A percentile compares a stretch with the other conserved stretches of the same genome.
Conservation (phyloP, 1,139 yeast species). For the Pichia terricola region DNA sequence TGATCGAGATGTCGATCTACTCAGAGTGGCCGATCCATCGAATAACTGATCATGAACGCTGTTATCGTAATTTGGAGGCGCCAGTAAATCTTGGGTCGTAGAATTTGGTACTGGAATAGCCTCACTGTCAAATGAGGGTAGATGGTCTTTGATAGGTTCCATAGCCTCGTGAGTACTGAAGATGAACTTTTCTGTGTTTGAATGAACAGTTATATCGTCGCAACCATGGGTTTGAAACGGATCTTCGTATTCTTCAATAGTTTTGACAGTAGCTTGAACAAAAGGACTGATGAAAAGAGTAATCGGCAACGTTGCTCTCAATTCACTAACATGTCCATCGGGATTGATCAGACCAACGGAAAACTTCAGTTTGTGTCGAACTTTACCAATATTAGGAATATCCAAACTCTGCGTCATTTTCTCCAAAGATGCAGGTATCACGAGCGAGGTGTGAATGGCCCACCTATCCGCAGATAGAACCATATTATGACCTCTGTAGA, state of each 20-base stretch:
- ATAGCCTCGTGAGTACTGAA: conserved; percentile 4
- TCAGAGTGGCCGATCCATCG: conserved; percentile 27
- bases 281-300: conserved; percentile 69
- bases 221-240: conserved; percentile 13
- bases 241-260: conserved; percentile 24
- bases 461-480: conserved; percentile 54
- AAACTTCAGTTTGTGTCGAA: conserved; percentile 53
- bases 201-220: conserved; percentile 22
- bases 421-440: conserved; percentile 62
- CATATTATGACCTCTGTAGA: conserved; percentile 21
- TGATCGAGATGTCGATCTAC: too few species aligned
- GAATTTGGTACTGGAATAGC: conserved; percentile 10
- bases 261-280: conserved; percentile 54
- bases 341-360: conserved; percentile 16
- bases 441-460: conserved; percentile 56
- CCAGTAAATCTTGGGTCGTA: conserved; percentile 37
- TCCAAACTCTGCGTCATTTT: conserved; percentile 82
- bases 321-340: conserved; percentile 45
- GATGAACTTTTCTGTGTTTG: conserved; percentile 16
- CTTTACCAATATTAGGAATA: conserved; percentile 48
- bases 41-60: conserved; percentile 82
- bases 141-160: not conserved
- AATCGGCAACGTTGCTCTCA: conserved; percentile 60
- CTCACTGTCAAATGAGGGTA: not conserved
- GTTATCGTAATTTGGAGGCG: conserved; percentile 84